Percentiles rank a stretch among this genome's conserved stretches.
phyloP scores from a whole-genome alignment of 208 protist genomes.

The Willaertia magna region DNA sequence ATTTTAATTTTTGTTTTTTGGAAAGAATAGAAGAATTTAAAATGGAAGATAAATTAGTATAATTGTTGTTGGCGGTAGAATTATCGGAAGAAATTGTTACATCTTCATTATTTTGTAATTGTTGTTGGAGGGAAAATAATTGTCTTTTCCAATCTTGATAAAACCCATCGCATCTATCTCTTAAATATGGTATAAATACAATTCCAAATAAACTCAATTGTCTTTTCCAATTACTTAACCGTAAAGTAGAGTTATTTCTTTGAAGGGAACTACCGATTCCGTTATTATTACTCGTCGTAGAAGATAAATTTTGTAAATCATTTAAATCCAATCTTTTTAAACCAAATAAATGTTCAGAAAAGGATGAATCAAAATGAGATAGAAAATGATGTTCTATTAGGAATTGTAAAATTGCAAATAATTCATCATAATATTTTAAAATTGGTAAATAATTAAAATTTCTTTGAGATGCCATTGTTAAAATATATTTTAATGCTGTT shows the following conservation, averaged over 20 bases:
- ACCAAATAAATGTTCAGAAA: conserved; percentile 4
- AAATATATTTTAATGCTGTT: background rate
- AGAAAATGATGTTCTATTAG: conserved; percentile 7
- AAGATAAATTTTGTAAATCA: background rate
- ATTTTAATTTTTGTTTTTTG: background rate
- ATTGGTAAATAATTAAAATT: background rate
- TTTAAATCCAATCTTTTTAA: background rate
- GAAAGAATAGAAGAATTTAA: no score
- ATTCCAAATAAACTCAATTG: background rate
- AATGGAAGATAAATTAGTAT: no score
- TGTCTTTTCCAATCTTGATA: background rate
- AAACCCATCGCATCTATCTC: background rate
- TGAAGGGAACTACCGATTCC: background rate
- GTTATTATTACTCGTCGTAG: background rate
- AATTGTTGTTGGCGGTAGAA: no score
- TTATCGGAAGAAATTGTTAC: no score
- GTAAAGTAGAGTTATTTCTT: background rate
- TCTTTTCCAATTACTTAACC: no score
- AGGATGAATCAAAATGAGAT: background rate
- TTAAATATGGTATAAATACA: background rate
- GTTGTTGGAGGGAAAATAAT: background rate
- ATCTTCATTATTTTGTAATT: no score
- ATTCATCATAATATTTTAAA: background rate
- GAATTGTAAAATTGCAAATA: background rate
- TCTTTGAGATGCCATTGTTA: background rate